A percentile compares a stretch with the other conserved stretches of the same genome.
Conservation (phyloP, 805 yeast genomes). For the Metschnikowia cubensis region DNA sequence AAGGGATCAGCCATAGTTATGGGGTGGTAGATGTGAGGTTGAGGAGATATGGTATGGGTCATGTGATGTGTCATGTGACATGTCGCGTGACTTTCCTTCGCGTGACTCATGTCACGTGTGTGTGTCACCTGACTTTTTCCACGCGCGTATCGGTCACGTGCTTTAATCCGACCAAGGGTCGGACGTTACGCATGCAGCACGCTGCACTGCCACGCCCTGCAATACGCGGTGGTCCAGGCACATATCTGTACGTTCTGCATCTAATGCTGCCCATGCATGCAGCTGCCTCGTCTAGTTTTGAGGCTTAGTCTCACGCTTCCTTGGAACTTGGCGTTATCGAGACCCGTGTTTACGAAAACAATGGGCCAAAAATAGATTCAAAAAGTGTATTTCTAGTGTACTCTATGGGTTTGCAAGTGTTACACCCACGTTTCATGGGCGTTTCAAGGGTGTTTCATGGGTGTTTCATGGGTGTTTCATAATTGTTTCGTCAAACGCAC, state of each 20-base stretch:
- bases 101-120: background rate
- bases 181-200: background rate
- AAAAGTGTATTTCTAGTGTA: too few relatives aligned
- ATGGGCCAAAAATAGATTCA: too few relatives aligned
- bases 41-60: background rate
- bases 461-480: too few relatives aligned
- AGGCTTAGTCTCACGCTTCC: background rate
- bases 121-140: background rate
- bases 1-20: slow-evolving; percentile 44
- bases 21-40: background rate
- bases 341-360: background rate
- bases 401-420: too few relatives aligned
- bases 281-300: background rate
- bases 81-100: background rate
- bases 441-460: too few relatives aligned
- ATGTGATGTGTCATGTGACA: background rate
- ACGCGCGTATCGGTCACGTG: too few relatives aligned
- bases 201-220: background rate
- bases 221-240: background rate
- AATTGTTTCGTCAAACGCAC: too few relatives aligned
- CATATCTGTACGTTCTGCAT: background rate
- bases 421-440: too few relatives aligned
- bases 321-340: background rate
- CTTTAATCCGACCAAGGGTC: background rate
- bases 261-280: background rate